phyloP scores from a whole-genome alignment of 495 filamentous ascomycete species.

The Margaritispora aquatica region DNA sequence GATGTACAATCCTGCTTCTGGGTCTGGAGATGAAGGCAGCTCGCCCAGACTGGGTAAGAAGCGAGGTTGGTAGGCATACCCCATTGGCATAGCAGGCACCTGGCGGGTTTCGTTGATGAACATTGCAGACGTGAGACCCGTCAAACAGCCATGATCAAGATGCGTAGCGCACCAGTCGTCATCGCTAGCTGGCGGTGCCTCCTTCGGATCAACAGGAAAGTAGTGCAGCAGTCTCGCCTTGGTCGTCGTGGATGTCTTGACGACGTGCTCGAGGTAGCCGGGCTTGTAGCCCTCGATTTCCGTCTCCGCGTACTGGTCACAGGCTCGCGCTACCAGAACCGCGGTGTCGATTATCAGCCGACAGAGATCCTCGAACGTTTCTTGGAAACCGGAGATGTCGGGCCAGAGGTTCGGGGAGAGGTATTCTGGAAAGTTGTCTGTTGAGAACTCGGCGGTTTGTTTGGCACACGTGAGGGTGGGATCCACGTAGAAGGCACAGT shows the following conservation, averaged over 20 bases:
- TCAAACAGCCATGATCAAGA: constrained; percentile 78
- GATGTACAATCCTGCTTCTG: constrained; percentile 84
- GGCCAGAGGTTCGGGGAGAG: constrained; percentile 82
- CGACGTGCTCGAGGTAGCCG: constrained; percentile 81
- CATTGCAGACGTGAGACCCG: constrained; percentile 91
- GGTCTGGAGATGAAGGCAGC: constrained; percentile 67
- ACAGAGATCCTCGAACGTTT: constrained; percentile 70
- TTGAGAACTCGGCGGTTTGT: constrained; percentile 48
- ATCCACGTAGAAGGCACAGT: constrained; percentile 87
- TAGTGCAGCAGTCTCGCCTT: constrained; percentile 94
- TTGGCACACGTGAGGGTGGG: constrained; percentile 51
- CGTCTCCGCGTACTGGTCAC: constrained; percentile 75
- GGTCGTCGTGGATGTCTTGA: constrained; percentile 76
- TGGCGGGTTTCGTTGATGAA: constrained; percentile 74
- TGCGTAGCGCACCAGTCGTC: constrained; percentile 98
- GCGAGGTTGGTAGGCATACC: constrained; percentile 17
- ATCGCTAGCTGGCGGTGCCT: constrained; percentile 37
- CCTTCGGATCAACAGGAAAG: constrained; percentile 55
- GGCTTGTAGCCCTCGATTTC: constrained; percentile 68
- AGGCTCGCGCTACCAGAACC: constrained; percentile 76
- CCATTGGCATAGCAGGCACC: constrained; percentile 33
- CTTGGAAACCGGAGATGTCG: constrained; percentile 63
- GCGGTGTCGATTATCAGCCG: constrained; percentile 82
- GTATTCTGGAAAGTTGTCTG: constrained; percentile 54
- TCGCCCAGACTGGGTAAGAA: constrained; percentile 54